phyloP scores from a whole-genome alignment of 352 stramenopile genomes.

The Globisporangium echinulatum region DNA sequence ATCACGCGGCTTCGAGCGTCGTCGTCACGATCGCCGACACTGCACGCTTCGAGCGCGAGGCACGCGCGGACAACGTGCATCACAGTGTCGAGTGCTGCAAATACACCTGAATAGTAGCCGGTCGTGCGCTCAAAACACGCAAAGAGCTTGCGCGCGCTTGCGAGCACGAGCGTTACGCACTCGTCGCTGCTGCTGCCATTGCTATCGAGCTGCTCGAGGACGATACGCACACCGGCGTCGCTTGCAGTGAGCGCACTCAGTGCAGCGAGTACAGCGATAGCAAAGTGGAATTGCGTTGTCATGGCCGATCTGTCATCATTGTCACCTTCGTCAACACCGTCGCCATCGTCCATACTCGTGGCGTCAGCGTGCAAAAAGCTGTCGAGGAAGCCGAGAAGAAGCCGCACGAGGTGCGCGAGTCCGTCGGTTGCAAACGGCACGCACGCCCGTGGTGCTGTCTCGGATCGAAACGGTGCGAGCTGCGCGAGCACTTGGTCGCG shows the following conservation, averaged over 20 bases:
- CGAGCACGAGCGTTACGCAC: conserved; percentile 47
- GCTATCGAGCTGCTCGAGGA: conserved; percentile 42
- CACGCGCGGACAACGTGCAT: conserved; percentile 58
- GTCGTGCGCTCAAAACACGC: conserved; percentile 43
- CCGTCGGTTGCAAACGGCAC: conserved; percentile 28
- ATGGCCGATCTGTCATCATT: conserved; percentile 3
- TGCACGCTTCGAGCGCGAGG: conserved; percentile 35
- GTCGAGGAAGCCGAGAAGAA: conserved; percentile 47
- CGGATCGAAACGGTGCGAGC: conserved; percentile 12
- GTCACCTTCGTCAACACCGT: conserved; percentile 7
- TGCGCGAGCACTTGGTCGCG: conserved; percentile 48
- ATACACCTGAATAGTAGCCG: conserved; percentile 43
- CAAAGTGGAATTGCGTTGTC: conserved; percentile 35
- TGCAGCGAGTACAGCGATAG: conserved; percentile 32
- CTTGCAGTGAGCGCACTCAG: conserved; percentile 32
- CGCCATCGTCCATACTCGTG: neutral
- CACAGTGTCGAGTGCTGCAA: conserved; percentile 46
- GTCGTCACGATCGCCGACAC: conserved; percentile 8
- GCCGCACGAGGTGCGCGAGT: conserved; percentile 39
- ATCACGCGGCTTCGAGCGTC: conserved; percentile 8
- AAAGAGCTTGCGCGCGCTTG: conserved; percentile 54
- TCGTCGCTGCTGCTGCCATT: conserved; percentile 32
- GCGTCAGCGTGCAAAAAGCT: conserved; percentile 34
- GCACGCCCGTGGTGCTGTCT: neutral
- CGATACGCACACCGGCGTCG: conserved; percentile 27